Conservation (phyloP, 1,139 yeast species). For the Pichia sp. region DNA sequence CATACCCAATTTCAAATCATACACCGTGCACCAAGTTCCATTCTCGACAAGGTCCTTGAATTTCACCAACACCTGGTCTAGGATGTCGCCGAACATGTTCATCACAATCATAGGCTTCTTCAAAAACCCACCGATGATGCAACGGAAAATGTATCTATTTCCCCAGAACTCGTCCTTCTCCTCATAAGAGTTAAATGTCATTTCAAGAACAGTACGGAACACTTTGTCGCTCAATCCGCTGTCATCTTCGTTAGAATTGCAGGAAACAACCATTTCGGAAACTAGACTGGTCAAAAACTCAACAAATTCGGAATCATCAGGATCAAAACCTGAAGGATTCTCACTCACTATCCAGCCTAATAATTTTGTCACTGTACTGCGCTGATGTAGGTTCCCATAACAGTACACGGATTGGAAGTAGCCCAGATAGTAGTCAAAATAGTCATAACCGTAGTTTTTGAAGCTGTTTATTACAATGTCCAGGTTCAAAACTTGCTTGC, state of each 20-base stretch:
- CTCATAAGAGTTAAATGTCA: conserved; percentile 10
- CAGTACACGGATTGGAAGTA: conserved; percentile 48
- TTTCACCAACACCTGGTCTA: conserved; percentile 8
- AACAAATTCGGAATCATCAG: conserved; percentile 16
- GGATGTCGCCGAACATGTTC: conserved; percentile 6
- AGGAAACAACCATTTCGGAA: conserved; percentile 15
- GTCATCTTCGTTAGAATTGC: conserved; percentile 3
- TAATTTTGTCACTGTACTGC: conserved; percentile 13
- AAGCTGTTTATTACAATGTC: conserved; percentile 43
- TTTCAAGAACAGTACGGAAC: conserved; percentile 6
- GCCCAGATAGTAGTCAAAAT: conserved; percentile 46
- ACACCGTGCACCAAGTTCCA: conserved; percentile 33
- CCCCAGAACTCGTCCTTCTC: conserved; percentile 16
- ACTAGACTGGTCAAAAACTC: conserved; percentile 14
- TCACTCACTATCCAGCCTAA: conserved; percentile 19
- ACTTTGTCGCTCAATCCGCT: conserved; percentile 9
- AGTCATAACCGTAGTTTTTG: conserved; percentile 52
- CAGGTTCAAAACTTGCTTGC: conserved; percentile 34
- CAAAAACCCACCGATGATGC: conserved; percentile 16
- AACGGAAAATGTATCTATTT: conserved; percentile 11
- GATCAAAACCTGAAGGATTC: conserved; percentile 13
- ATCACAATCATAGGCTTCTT: conserved; percentile 8
- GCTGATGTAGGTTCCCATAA: conserved; percentile 34
- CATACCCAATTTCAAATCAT: conserved; percentile 53
- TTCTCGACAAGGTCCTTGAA: conserved; percentile 12